phyloP scores from a whole-genome alignment of 345 rosid genomes.

The Angophora floribunda region DNA sequence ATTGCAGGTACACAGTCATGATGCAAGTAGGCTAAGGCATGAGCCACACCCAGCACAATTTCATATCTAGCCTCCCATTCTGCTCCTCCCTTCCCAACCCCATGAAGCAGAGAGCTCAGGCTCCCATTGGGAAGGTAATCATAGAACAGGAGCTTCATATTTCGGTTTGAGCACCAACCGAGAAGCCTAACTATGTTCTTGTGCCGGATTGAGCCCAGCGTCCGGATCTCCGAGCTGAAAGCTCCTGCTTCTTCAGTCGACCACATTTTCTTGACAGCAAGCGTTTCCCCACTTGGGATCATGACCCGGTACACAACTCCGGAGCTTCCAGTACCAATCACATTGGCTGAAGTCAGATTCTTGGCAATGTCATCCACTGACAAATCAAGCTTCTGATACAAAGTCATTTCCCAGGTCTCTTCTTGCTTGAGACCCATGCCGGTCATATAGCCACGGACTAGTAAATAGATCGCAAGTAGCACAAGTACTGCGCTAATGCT shows the following conservation, averaged over 20 bases:
- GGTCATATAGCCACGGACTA: slow-evolving; percentile 32
- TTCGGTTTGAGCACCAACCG: slow-evolving; percentile 75
- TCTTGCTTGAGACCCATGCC: slow-evolving; percentile 19
- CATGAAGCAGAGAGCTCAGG: slow-evolving; percentile 79
- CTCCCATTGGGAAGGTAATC: slow-evolving; percentile 95
- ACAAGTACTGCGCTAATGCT: slow-evolving; percentile 54
- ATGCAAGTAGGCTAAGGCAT: slow-evolving; percentile 87
- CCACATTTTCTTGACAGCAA: slow-evolving; percentile 98
- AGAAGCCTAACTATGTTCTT: slow-evolving; percentile 71
- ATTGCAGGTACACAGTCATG: slow-evolving; percentile 90
- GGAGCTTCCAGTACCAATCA: slow-evolving; percentile 94
- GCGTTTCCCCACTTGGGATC: slow-evolving; percentile 54
- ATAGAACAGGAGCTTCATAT: slow-evolving; percentile 73
- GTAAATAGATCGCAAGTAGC: slow-evolving; percentile 47
- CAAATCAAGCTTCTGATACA: slow-evolving; percentile 81
- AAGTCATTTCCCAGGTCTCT: slow-evolving; percentile 64
- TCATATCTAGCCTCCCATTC: slow-evolving; percentile 89
- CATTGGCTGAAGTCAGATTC: slow-evolving; percentile 65
- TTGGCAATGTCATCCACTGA: slow-evolving; percentile 59
- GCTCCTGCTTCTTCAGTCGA: slow-evolving; percentile 75
- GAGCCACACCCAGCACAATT: slow-evolving; percentile 68
- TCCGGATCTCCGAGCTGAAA: slow-evolving; percentile 69
- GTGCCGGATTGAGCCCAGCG: slow-evolving; percentile 83
- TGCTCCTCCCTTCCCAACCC: slow-evolving; percentile 62
- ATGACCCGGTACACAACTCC: slow-evolving; percentile 85